These are phyloP conservation scores for Lasiosphaeria miniovina DNA, from an alignment of 495 filamentous ascomycete species.

Conservation along the genomic window DNA sequence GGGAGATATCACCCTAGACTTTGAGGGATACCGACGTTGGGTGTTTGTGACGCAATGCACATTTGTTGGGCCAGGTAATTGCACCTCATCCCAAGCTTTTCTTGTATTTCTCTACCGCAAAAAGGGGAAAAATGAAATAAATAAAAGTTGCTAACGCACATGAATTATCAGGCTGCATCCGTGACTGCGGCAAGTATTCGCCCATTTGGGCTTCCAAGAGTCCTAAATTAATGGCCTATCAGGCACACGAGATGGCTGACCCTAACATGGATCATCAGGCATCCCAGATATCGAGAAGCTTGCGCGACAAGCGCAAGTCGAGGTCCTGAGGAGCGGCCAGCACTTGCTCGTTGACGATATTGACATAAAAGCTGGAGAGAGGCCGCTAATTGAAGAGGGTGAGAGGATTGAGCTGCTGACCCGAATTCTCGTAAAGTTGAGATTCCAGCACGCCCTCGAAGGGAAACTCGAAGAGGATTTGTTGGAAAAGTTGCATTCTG, in stretches of 20 bases:
- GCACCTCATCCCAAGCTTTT: neutral
- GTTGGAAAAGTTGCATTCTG: too few relatives aligned
- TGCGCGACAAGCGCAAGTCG: neutral
- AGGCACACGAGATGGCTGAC: too few relatives aligned
- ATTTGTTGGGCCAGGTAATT: neutral
- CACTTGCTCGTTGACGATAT: neutral
- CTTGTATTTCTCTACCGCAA: neutral
- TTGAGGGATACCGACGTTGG: neutral
- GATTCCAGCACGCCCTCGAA: neutral
- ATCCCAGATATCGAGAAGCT: constrained; percentile 12
- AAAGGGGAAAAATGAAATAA: too few relatives aligned
- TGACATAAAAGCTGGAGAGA: neutral
- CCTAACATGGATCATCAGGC: neutral
- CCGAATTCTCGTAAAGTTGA: constrained; percentile 1
- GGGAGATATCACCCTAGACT: neutral
- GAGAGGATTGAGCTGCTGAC: constrained; percentile 11
- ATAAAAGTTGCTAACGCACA: neutral
- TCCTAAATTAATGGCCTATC: too few relatives aligned
- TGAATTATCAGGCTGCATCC: constrained; percentile 7
- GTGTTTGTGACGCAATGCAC: neutral
- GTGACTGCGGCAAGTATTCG: constrained; percentile 12
- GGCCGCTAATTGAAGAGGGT: neutral
- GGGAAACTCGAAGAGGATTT: constrained; percentile 20
- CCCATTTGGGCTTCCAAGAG: too few relatives aligned
- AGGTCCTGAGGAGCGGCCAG: neutral